These are phyloP conservation scores for Penicillium oxalicum DNA, from an alignment of 2,329 filamentous ascomycete species.

Conservation along the genomic window DNA sequence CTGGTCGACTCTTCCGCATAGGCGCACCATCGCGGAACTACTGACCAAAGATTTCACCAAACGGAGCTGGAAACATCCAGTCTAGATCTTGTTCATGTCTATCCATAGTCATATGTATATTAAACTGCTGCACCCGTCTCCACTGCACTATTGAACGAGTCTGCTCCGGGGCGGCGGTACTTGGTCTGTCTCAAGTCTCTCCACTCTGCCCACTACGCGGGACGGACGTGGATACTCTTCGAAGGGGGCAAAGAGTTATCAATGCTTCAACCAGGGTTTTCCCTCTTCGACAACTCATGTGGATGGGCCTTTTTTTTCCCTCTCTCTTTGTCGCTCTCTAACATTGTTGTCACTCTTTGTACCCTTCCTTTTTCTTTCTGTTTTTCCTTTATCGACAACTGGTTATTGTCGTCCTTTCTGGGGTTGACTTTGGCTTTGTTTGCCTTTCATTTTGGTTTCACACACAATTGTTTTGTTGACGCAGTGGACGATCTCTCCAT, in stretches of 20 bases:
- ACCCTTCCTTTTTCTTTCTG: background rate
- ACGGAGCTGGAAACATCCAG: too few species aligned
- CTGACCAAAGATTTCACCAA: background rate
- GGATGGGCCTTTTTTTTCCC: background rate
- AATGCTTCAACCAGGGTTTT: background rate
- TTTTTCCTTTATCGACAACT: background rate
- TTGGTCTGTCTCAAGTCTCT: conserved; percentile 16
- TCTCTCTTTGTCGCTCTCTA: background rate
- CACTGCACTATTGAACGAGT: background rate
- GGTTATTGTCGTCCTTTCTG: background rate
- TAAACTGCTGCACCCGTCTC: background rate
- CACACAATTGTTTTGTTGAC: conserved; percentile 13
- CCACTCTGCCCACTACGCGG: conserved; percentile 10
- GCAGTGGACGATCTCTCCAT: conserved; percentile 13
- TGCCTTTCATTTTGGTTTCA: conserved; percentile 3
- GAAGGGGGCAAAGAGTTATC: conserved; percentile 1
- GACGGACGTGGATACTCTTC: conserved; percentile 1
- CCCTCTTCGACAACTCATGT: background rate
- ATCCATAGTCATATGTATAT: too few species aligned
- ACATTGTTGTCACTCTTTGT: too few species aligned
- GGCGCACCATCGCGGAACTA: too few species aligned
- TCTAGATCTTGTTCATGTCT: too few species aligned
- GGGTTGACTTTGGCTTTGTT: conserved; percentile 2
- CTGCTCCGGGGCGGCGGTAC: conserved; percentile 3
- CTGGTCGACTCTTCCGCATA: too few species aligned